phyloP scores from a whole-genome alignment of 129 eudicot genomes.

The Centella asiatica region DNA sequence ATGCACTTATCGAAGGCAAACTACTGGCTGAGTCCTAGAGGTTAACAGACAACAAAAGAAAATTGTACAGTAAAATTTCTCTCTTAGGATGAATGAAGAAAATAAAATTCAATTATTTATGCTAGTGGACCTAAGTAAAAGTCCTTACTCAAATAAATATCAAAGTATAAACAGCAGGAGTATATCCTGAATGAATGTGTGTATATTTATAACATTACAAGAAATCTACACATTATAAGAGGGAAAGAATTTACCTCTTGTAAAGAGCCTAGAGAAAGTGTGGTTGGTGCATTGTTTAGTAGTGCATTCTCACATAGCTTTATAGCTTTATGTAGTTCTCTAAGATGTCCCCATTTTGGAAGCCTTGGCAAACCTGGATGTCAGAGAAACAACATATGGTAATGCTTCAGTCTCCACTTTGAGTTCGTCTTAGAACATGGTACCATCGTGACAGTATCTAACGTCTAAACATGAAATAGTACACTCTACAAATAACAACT shows the following conservation, averaged over 20 bases:
- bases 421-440: neutral
- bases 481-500: neutral
- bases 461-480: neutral
- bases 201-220: neutral
- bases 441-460: neutral
- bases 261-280: slow-evolving; percentile 55
- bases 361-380: slow-evolving; percentile 72
- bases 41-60: no score
- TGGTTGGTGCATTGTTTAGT: slow-evolving; percentile 47
- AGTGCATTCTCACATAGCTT: slow-evolving; percentile 67
- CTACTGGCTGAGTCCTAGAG: no score
- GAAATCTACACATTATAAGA: neutral
- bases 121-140: neutral
- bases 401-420: neutral
- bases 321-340: slow-evolving; percentile 86
- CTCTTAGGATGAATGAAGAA: neutral
- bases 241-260: slow-evolving; percentile 49
- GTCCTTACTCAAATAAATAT: neutral
- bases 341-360: slow-evolving; percentile 98
- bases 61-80: no score
- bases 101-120: neutral
- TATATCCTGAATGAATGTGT: neutral
- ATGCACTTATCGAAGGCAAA: no score
- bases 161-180: neutral
- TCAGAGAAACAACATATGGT: slow-evolving; percentile 13